Conservation (phyloP, 768 basidiomycete species). For the Lactarius psammicola region DNA sequence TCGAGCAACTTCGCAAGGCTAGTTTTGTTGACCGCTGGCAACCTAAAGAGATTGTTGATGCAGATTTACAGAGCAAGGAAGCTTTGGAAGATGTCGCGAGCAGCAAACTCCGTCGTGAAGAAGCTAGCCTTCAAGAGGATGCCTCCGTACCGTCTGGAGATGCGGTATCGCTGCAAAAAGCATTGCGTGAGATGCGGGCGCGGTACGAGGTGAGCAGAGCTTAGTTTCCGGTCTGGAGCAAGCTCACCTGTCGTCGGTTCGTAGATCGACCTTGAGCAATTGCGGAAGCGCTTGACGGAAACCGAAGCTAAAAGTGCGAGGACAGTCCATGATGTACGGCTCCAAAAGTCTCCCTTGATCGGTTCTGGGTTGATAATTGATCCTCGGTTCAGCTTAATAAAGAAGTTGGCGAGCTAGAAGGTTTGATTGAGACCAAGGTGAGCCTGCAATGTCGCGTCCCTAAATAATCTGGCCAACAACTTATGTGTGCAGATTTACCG, state of each 20-base stretch:
- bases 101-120: conserved; percentile 52
- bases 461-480: not conserved
- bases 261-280: conserved; percentile 63
- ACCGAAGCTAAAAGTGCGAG: conserved; percentile 74
- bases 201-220: conserved; percentile 50
- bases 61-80: conserved; percentile 58
- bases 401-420: conserved; percentile 90
- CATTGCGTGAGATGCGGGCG: conserved; percentile 47
- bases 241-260: conserved; percentile 5
- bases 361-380: conserved; percentile 12
- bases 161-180: conserved; percentile 42
- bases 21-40: not conserved
- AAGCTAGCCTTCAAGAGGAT: conserved; percentile 38
- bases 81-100: conserved; percentile 76
- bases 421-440: conserved; percentile 92
- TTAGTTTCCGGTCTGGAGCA: not conserved
- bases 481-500: conserved; percentile 65
- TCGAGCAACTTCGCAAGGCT: conserved; percentile 73
- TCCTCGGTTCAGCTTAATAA: conserved; percentile 64
- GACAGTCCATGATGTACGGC: conserved; percentile 61
- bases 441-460: conserved; percentile 18
- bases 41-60: conserved; percentile 2
- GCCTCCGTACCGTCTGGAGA: conserved; percentile 34
- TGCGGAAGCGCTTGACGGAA: conserved; percentile 67
- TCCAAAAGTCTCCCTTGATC: not conserved